These are phyloP conservation scores for Adansonia gregorii DNA, from an alignment of 441 rosid species.

Conservation along the genomic window DNA sequence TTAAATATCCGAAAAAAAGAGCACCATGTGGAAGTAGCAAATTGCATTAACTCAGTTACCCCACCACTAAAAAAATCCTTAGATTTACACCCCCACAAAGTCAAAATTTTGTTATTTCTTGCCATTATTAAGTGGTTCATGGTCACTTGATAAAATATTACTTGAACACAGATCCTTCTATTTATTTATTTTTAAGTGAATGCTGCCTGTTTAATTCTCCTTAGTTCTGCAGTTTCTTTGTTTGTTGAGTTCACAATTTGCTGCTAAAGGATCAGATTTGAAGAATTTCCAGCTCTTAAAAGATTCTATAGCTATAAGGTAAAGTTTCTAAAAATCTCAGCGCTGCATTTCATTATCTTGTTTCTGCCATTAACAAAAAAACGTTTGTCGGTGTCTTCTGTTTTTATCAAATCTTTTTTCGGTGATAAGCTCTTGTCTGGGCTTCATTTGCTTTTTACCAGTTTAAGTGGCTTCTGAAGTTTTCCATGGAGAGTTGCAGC, in stretches of 20 bases:
- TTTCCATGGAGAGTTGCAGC: conserved; percentile 48
- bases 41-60: background rate
- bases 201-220: background rate
- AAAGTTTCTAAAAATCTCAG: background rate
- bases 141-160: background rate
- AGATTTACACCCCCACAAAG: background rate
- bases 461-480: background rate
- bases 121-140: background rate
- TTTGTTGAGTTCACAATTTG: background rate
- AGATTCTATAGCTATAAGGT: background rate
- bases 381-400: conserved; percentile 1
- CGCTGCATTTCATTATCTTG: background rate
- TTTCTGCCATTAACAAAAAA: background rate
- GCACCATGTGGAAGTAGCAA: conserved; percentile 6
- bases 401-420: background rate
- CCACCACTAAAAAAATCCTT: background rate
- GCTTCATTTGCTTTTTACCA: background rate
- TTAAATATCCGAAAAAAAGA: background rate
- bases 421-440: background rate
- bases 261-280: background rate
- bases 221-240: background rate
- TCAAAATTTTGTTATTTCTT: background rate
- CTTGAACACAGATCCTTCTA: too few species aligned
- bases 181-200: background rate
- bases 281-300: background rate